Evolutionary conservation across 2,329 filamentous ascomycete genomes (phyloP), one percentile per base, ranked within the genome.

Genomic region (Alternaria hordeiaustralica): DNA sequence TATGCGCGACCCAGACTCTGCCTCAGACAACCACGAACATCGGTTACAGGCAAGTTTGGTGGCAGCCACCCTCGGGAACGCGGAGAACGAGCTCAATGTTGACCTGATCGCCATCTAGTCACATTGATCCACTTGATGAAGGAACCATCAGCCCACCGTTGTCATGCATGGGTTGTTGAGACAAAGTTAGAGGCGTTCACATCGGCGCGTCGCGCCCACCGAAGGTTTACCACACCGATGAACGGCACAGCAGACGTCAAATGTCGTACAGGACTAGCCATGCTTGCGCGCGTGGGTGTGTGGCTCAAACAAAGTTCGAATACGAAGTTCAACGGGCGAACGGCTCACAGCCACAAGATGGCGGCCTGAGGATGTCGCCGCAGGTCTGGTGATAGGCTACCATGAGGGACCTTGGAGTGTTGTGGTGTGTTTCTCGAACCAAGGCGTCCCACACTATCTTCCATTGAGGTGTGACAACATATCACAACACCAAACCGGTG

Each of bases 261-360:
- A 64, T 60, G 64, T 56, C 36, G 36, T 25, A 61, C 58, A 60
- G 55, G 23, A 50, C 33, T 18, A 46, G 55, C 30, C n/a, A 55
- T n/a, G n/a, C 28, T 26, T 45, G 49, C 47, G 43, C 18, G 28
- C 13, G 26, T 55, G 47, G 30, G 28, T 12, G 26, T 55, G 45
- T 49, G 44, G 50, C 53, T 43, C 54, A 53, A 30, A 46, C 36
- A 63, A 53, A 47, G 41, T 49, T 60, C 43, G 18, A 20, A 26
- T 43, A 53, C 46, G 55, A 49, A 45, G 18, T 36, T 21, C n/a
- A 30, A 33, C 54, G 43, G 49, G 41, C 51, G 43, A 66, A 60
- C 47, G 51, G 51, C 41, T 55, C 41, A 43, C 18, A 49, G 36
- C 43, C 56, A 64, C 58, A 51, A 53, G 28, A 41, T 25, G 28